Evolutionary conservation across 352 stramenopile species (phyloP), one percentile per base, ranked within the genome.

Genomic region (Pythium sp.): DNA sequence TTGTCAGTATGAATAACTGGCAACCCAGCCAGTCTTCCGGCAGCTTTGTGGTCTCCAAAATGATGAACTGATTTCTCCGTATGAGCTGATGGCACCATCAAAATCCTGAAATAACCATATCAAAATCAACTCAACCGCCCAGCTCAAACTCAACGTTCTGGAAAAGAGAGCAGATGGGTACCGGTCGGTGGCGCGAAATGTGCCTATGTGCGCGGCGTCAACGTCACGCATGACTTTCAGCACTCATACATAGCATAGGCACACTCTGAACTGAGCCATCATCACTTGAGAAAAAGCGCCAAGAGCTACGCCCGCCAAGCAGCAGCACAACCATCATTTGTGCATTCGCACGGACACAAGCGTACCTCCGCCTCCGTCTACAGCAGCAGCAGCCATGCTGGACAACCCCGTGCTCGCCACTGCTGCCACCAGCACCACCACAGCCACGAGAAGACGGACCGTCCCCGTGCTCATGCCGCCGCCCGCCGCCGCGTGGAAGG

Each of bases 401-500:
- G 38, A 38, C 18, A 20, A 60, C 55, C 55, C 24, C 55, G 55
- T 24, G 28, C 38, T 46, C 12, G 38, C 38, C 38, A 46, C 12
- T 46, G 38, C 38, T 46, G 38, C 38, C 38, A 12, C 55, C 55
- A 41, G 28, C 43, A 51, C 18, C 18, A 12, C 43, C 6, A 9
- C 15, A 14, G 18, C 30, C 30, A 47, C 55, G 5, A 22, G 18
- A 24, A 28, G 28, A 24, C 55, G 18, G 11, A 24, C 14, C 6
- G n/a, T 20, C 15, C 55, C 55, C 9, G 43, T 54, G 59, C 43
- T 55, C 2, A 62, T 36, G 28, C 49, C 26, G 26, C 28, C 59
- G 6, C 58, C n/a, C 1, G 18, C 68, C 5, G 53, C 68, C 9
- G 53, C 70, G 64, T 91, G 82, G 82, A 89, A 88, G 65, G 78